Base-by-base conservation (phyloP, 1,284 basidiomycete genomes). In the Polyporus tsugae region DNA sequence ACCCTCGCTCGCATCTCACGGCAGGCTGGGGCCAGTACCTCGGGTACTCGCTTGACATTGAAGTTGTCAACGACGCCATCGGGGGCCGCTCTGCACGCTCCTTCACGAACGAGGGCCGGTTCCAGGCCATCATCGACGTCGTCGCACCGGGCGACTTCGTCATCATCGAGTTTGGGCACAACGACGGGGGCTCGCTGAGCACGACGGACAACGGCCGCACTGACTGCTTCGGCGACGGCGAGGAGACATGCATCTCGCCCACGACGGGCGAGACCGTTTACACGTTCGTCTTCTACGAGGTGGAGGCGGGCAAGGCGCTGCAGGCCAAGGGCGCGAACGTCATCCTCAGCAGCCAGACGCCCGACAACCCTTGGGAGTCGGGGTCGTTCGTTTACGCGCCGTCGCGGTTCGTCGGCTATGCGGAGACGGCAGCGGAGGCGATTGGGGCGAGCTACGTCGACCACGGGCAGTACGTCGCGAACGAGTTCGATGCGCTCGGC, bases 331-430 rank as follows among this genome's bases (percentile, higher is more conserved):
- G 84, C 19, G 84, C 81, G 36, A 82, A 80, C 39, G 79, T 81
- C 36, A 85, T 87, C 68, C 76, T 86, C 36, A 84, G 83, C 22
- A 81, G 82, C n/a, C 82, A 84, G 71, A 87, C 85, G 4, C 85
- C 85, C 3, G 77, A 82, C 72, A 84, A 87, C 73, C 80, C 80
- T 36, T 86, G 84, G 82, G 74, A 78, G 15, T 78, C 78, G 62
- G 76, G 74, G 52, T 74, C 75, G 36, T 81, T 84, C 52, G 74
- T 63, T 15, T 70, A 74, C 39, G 75, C 80, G 19, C 78, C 79
- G 35, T 77, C 80, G 33, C 80, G 85, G 13, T 87, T 86, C 71
- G 84, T 85, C 33, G 78, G 75, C 1, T 87, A 87, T 71, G 84
- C 85, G 1, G 73, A 82, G 67, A 77, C 78, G 13, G 79, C 80